Conservation (phyloP, 1,139 yeast species). For the Kazachstania sp. region DNA sequence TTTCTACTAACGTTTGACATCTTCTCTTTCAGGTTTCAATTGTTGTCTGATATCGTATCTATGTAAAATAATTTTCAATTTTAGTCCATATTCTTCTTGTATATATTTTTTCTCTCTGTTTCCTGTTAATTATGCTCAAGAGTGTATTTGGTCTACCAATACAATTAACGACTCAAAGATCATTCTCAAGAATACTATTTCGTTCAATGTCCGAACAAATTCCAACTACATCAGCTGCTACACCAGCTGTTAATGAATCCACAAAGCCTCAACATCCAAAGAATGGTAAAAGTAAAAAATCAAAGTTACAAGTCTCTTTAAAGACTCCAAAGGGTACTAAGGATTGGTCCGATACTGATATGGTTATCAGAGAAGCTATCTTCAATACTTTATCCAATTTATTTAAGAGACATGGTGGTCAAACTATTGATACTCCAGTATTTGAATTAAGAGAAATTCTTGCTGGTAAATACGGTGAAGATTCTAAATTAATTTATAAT, state of each 20-base stretch:
- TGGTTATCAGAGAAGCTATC: conserved; percentile 86
- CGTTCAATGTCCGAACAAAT: neutral
- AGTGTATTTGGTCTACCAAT: neutral
- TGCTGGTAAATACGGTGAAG: conserved; percentile 97
- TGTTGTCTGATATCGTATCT: too few relatives aligned
- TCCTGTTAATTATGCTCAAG: neutral
- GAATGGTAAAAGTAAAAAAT: conserved; percentile 18
- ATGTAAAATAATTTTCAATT: too few relatives aligned
- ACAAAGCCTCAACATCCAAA: conserved; percentile 4
- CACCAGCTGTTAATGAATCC: conserved; percentile 7
- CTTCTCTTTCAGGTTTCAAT: too few relatives aligned
- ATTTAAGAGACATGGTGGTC: conserved; percentile 95
- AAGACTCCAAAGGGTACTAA: conserved; percentile 97
- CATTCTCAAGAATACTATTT: neutral
- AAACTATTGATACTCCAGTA: conserved; percentile 95
- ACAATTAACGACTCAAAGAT: neutral
- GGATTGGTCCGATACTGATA: conserved; percentile 97
- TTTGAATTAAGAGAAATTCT: conserved; percentile 90
- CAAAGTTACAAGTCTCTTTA: conserved; percentile 51
- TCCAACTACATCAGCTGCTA: neutral
- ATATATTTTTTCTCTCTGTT: neutral
- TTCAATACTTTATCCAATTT: conserved; percentile 61
- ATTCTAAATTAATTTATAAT: conserved; percentile 88
- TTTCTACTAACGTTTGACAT: too few relatives aligned
- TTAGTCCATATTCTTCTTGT: neutral